Percentiles rank a stretch among this genome's conserved stretches.
These are phyloP conservation scores for Eucalyptus lansdowneana DNA, from an alignment of 345 rosid species.

Conservation along the genomic window DNA sequence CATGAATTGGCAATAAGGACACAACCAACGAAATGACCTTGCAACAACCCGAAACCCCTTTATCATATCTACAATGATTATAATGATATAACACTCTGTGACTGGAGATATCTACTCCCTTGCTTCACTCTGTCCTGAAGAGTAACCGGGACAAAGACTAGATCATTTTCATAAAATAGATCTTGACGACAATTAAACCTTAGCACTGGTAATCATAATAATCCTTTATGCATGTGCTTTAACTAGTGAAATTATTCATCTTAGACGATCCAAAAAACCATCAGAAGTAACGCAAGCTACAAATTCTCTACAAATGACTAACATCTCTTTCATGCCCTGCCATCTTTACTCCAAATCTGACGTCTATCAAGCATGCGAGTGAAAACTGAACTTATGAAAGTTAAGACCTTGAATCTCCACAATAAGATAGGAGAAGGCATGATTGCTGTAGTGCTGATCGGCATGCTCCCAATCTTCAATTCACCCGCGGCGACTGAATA, in stretches of 20 bases:
- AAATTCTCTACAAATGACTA: neutral
- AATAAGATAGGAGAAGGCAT: conserved; percentile 63
- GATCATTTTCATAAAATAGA: neutral
- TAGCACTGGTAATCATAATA: neutral
- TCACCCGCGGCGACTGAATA: conserved; percentile 29
- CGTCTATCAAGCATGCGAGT: neutral
- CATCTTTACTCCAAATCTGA: neutral
- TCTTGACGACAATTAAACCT: neutral
- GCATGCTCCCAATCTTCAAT: conserved; percentile 26
- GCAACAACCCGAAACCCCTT: neutral
- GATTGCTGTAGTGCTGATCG: conserved; percentile 33
- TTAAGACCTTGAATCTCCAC: conserved; percentile 73
- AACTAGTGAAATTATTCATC: neutral
- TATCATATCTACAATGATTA: neutral
- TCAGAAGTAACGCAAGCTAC: neutral
- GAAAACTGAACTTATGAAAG: neutral
- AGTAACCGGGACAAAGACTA: neutral
- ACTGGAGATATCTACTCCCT: neutral
- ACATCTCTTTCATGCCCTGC: neutral
- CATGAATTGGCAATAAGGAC: neutral
- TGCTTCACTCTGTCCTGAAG: neutral
- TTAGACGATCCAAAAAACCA: neutral
- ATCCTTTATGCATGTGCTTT: neutral
- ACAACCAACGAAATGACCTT: neutral
- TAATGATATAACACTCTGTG: neutral